Percentiles rank a stretch among this genome's conserved stretches.
phyloP scores from a whole-genome alignment of 2,329 filamentous ascomycete species.

The Penicillium sp. region DNA sequence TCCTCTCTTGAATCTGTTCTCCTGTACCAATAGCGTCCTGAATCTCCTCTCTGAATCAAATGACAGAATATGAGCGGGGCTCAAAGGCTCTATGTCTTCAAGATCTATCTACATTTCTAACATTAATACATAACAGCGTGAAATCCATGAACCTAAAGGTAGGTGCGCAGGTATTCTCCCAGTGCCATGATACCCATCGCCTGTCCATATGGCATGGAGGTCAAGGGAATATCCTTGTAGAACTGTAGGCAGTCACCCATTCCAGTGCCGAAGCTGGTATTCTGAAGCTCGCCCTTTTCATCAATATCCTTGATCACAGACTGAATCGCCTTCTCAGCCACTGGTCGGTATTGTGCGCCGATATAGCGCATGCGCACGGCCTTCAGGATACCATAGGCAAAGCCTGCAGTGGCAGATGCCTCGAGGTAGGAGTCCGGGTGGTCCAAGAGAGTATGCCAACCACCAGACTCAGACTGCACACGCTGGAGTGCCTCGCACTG shows the following conservation, averaged over 20 bases:
- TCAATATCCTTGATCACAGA: constrained; percentile 68
- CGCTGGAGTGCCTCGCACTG: constrained; percentile 65
- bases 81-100: background rate
- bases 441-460: constrained; percentile 75
- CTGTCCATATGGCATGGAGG: constrained; percentile 81
- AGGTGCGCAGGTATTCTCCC: constrained; percentile 68
- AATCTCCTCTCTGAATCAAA: background rate
- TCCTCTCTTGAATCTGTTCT: background rate
- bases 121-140: background rate
- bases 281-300: constrained; percentile 65
- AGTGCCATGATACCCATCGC: constrained; percentile 82
- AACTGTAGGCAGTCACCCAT: constrained; percentile 74
- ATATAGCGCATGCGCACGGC: constrained; percentile 69
- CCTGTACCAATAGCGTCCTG: background rate
- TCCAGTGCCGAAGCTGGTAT: constrained; percentile 75
- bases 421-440: constrained; percentile 72
- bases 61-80: background rate
- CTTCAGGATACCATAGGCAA: constrained; percentile 78
- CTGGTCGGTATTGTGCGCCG: constrained; percentile 58
- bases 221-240: constrained; percentile 73
- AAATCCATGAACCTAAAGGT: constrained; percentile 38
- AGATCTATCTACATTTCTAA: background rate
- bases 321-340: constrained; percentile 65
- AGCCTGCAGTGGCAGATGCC: constrained; percentile 75
- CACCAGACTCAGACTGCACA: constrained; percentile 61